Base-by-base conservation (phyloP, 2,329 filamentous ascomycete species). In the Aspergillus fumigatus region DNA sequence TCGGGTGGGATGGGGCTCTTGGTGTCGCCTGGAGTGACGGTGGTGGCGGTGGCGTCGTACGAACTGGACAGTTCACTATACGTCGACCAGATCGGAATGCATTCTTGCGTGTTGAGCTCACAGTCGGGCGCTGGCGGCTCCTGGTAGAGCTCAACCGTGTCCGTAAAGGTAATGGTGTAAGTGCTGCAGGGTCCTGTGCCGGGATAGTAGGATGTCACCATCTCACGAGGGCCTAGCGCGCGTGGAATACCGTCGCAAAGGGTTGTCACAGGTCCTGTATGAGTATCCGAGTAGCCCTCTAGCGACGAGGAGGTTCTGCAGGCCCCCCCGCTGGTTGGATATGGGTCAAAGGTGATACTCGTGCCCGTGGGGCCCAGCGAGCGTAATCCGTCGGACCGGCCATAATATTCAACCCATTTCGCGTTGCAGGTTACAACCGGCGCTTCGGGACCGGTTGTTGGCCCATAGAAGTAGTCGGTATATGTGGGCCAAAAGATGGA, bases 401-500 rank as follows among this genome's bases (percentile, higher is more conserved):
- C 55, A 4, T 38, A 51, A 21, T 59, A 61, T 47, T 66, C 56
- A 21, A 63, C 50, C 62, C 61, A 66, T 11, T 57, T 54, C 1
- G 64, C 64, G 29, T 62, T 62, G 41, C 64, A 66, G 14, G 59
- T 56, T 5, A 66, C 64, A 6, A 48, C 60, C 3, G 59, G 59
- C 1, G 64, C 64, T 9, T 59, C 17, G 1, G 64, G 56, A 4
- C 64, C 64, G 9, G 54, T 59, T 9, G 64, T 66, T 9, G 64
- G 64, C 0, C 64, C 64, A 23, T 66, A 65, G 27, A 59, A 65
- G 51, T 66, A 66, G 40, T 66, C 38, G 6, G 64, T 66, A 2
- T 63, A 64, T 1, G 63, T 66, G 3, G 64, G 64, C 64, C 64
- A 66, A 50, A 66, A 66, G 3, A 66, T 55, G 10, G 62, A 53